A percentile compares a stretch with the other conserved stretches of the same genome.
phyloP scores from a whole-genome alignment of 805 yeast genomes.

The Candida ovalis region DNA sequence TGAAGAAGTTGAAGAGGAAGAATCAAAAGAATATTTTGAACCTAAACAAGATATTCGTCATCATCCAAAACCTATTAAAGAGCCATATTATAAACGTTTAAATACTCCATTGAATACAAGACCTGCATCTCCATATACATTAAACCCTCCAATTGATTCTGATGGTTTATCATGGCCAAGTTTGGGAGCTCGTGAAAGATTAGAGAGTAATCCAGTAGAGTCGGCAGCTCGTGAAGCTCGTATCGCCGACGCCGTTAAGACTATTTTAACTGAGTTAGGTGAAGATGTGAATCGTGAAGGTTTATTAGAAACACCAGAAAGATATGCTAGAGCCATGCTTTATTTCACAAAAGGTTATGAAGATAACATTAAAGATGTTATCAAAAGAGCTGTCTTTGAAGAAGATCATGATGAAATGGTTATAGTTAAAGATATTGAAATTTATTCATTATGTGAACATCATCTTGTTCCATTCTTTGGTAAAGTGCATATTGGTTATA shows the following conservation, averaged over 20 bases:
- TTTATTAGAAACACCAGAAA: conserved; percentile 85
- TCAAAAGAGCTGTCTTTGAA: conserved; percentile 93
- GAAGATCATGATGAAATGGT: conserved; percentile 99
- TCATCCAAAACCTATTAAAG: conserved; percentile 31
- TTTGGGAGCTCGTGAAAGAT: conserved; percentile 72
- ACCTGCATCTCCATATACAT: conserved; percentile 78
- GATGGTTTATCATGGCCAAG: conserved; percentile 97
- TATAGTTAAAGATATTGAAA: conserved; percentile 90
- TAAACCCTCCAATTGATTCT: conserved; percentile 80
- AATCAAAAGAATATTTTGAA: background rate
- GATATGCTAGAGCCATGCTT: conserved; percentile 96
- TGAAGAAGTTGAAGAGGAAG: conserved; percentile 1
- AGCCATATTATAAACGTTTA: conserved; percentile 33
- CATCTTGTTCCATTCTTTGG: conserved; percentile 97
- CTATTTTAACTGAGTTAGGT: conserved; percentile 78
- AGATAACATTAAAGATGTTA: conserved; percentile 86
- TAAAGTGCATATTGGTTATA: conserved; percentile 96
- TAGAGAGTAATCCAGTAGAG: conserved; percentile 66
- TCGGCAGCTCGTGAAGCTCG: conserved; percentile 62
- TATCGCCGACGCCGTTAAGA: conserved; percentile 80
- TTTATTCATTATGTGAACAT: conserved; percentile 93
- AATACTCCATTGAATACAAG: conserved; percentile 67
- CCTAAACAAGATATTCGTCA: conserved; percentile 9
- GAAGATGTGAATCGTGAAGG: conserved; percentile 92
- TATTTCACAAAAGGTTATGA: conserved; percentile 96